These are phyloP conservation scores for Ploettnerulaceae sp. DNA, from an alignment of 2,329 filamentous ascomycete genomes.

Conservation along the genomic window DNA sequence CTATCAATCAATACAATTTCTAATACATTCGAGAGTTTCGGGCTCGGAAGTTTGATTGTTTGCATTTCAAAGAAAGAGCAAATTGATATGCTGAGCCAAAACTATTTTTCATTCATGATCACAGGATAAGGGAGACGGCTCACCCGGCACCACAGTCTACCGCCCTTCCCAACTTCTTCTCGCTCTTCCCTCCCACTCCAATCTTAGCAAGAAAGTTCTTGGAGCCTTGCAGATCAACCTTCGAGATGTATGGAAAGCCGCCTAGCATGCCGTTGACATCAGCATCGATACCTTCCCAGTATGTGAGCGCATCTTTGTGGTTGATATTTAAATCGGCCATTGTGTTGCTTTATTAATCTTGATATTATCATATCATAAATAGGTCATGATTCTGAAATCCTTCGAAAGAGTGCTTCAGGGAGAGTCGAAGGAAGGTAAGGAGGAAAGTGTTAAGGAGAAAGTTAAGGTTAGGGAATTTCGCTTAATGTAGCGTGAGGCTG, in stretches of 20 bases:
- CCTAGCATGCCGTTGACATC: conserved; percentile 75
- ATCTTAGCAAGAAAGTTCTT: conserved; percentile 66
- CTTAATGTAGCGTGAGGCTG: background rate
- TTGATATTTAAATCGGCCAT: conserved; percentile 32
- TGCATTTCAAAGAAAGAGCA: background rate
- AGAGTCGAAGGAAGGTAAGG: background rate
- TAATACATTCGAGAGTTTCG: background rate
- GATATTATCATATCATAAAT: background rate
- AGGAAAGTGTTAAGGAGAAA: background rate
- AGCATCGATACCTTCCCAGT: conserved; percentile 49
- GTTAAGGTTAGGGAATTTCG: background rate
- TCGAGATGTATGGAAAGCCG: conserved; percentile 62
- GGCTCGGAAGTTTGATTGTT: background rate
- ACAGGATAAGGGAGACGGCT: conserved; percentile 15
- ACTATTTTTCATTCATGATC: background rate
- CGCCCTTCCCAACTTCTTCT: conserved; percentile 34
- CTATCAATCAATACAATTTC: background rate
- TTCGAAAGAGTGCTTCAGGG: background rate
- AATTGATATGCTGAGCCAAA: background rate
- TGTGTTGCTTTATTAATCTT: background rate
- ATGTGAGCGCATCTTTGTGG: conserved; percentile 32
- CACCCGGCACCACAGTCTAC: conserved; percentile 39
- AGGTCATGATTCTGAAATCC: background rate
- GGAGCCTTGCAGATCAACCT: conserved; percentile 67
- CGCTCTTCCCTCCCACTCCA: conserved; percentile 36